These are phyloP conservation scores for Mimosa bimucronata DNA, from an alignment of 306 rosid species.

Conservation along the genomic window DNA sequence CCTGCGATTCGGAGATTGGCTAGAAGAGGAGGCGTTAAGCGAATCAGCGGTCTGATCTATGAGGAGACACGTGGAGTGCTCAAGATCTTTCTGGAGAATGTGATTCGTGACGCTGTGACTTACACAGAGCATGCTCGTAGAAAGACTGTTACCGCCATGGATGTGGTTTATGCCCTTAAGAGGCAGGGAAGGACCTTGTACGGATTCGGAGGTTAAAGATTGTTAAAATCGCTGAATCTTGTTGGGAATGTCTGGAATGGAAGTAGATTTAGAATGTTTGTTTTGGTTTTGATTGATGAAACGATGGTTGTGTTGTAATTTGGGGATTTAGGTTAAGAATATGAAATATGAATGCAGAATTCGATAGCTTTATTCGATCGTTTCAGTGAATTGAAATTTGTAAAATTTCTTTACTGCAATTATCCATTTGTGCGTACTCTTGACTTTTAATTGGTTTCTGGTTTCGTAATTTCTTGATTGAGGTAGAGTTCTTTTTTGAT, in stretches of 20 bases:
- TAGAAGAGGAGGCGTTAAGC: constrained; percentile 19
- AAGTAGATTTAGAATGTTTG: background rate
- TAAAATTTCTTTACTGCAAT: background rate
- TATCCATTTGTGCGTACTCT: background rate
- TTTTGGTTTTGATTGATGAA: background rate
- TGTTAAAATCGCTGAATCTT: background rate
- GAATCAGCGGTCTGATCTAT: constrained; percentile 17
- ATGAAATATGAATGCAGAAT: background rate
- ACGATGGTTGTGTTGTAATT: background rate
- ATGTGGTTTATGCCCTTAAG: constrained; percentile 22
- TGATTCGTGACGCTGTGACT: constrained; percentile 25
- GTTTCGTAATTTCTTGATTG: too few relatives aligned
- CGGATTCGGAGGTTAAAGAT: background rate
- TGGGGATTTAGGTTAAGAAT: background rate
- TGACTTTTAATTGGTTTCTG: background rate
- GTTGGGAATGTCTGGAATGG: background rate
- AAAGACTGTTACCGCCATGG: constrained; percentile 23
- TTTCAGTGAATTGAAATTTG: background rate
- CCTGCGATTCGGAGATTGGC: constrained; percentile 26
- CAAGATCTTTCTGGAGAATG: constrained; percentile 18
- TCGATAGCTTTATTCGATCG: too few relatives aligned
- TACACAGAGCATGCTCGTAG: constrained; percentile 17
- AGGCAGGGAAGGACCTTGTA: constrained; percentile 21
- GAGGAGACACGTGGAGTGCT: constrained; percentile 20
- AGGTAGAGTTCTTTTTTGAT: background rate